Base-by-base conservation (phyloP, 495 filamentous ascomycete species). In the Penicillium malachiteum region DNA sequence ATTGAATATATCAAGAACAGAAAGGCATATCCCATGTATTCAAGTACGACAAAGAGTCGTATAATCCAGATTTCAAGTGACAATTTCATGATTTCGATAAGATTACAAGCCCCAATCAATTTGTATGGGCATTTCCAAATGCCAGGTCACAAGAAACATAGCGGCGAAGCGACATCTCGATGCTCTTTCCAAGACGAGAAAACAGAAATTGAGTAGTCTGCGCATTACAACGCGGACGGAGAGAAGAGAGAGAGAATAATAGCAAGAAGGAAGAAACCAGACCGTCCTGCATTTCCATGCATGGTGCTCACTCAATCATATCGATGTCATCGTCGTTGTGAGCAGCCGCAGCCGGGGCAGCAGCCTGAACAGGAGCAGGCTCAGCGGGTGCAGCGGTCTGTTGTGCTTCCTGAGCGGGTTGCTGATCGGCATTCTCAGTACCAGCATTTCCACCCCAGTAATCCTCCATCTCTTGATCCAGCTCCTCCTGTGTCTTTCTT, bases 381-480 rank as follows among this genome's bases (percentile, higher is more conserved):
- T 65, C 62, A 48, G 74, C 57, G 39, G 67, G 63, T 46, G 59
- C 47, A 10, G 58, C 59, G 17, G 55, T 30, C 32, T 47, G 50
- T 41, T 56, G 39, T 38, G 11, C 49, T 35, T 37, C 52, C 33
- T 46, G 38, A 4, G 51, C 47, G 16, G 47, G 45, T 42, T 59
- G 64, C 38, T 67, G 60, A 5, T 63, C 69, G 16, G 65, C 60
- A 40, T 64, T 50, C 21, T 58, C 71, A 14, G 64, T 62, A 43
- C 62, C 67, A n/a, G 65, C 69, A 18, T 70, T 74, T 16, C 68
- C 67, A 35, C 81, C 80, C 78, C 89, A 97, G 72, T 97, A 97
- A 65, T 96, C 90, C 34, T 85, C 92, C 93, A 97, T 97, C 75
- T 97, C 93, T 35, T 88, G 87, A 65, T 97, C 93, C 38, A 97